These are phyloP conservation scores for Lanmaoa pseudosensibilis DNA, from an alignment of 768 basidiomycete genomes.

Conservation along the genomic window DNA sequence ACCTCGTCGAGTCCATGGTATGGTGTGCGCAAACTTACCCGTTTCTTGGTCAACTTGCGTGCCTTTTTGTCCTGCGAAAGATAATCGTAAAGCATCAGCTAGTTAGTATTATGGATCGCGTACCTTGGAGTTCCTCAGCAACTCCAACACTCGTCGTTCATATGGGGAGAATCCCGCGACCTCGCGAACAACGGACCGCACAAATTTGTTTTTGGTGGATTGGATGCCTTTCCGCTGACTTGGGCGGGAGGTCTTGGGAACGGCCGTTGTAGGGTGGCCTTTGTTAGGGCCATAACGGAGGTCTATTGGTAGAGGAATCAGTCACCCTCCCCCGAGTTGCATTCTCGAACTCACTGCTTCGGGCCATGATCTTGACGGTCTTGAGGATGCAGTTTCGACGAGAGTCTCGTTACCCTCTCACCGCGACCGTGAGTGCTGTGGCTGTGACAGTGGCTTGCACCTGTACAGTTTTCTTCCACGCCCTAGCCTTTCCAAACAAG, in stretches of 20 bases:
- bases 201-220: slow-evolving; percentile 90
- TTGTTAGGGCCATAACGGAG: slow-evolving; percentile 82
- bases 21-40: slow-evolving; percentile 57
- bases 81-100: not conserved
- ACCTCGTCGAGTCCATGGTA: not conserved
- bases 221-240: slow-evolving; percentile 91
- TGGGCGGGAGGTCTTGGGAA: slow-evolving; percentile 73
- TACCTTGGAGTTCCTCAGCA: slow-evolving; percentile 97
- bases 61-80: slow-evolving; percentile 91
- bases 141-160: slow-evolving; percentile 96
- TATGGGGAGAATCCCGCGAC: slow-evolving; percentile 97
- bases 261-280: slow-evolving; percentile 85
- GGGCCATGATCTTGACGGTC: slow-evolving; percentile 68
- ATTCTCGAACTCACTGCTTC: slow-evolving; percentile 60
- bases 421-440: slow-evolving; percentile 33
- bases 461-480: slow-evolving; percentile 55
- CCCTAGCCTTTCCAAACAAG: slow-evolving; percentile 16
- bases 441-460: slow-evolving; percentile 52
- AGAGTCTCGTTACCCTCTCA: slow-evolving; percentile 23
- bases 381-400: slow-evolving; percentile 41
- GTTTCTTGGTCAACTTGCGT: slow-evolving; percentile 98
- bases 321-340: not conserved
- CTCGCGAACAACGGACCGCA: slow-evolving; percentile 91
- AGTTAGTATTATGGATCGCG: slow-evolving; percentile 22
- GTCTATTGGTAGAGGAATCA: slow-evolving; percentile 49